Evolutionary conservation across 148 eudicot species (phyloP), one percentile per base, ranked within the genome.

Genomic region (Vaccinium corymbosum): DNA sequence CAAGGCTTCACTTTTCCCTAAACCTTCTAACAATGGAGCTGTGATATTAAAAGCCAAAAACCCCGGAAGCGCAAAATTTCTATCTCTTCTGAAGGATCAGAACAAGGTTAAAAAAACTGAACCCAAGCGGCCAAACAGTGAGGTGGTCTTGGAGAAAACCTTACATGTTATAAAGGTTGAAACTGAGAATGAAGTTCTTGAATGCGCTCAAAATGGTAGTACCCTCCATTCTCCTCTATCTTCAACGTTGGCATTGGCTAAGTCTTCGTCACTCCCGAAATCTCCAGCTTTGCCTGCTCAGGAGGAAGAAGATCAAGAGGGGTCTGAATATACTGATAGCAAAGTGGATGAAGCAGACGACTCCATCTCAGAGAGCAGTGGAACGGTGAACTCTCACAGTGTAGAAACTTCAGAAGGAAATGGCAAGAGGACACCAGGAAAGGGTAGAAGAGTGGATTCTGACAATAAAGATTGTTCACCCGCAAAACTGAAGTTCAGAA

Each of bases 61-160:
- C 81, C 75, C 9, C 66, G 81, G 80, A 51, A 85, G 85, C 83
- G 78, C 38, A 57, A 93, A 87, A 81, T 56, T 75, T 76, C 14
- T 64, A 72, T 80, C 89, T 80, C 85, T 91, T 87, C 59, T 75
- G 53, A 87, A 89, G 86, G 84, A 85, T 78, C 84, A 83, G 85
- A 88, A 83, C n/a, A 75, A 80, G 48, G 83, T 66, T 29, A 71
- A 76, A 17, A 84, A 82, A 83, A 77, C 84, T 73, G 89, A 84
- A 81, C 46, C 81, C 27, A 85, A 88, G 59, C 80, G 80, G 52
- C 51, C 86, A 12, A 51, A 29, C 25, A 51, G 55, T 61, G 88
- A 89, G 81, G 86, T 55, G 79, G 85, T 86, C 16, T 83, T 85
- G 17, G 98, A 91, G 90, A 92, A 90, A 89, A 91, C 90, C 61